phyloP scores from a whole-genome alignment of 371 early-diverging fungal genomes.

The Mucor indicus region DNA sequence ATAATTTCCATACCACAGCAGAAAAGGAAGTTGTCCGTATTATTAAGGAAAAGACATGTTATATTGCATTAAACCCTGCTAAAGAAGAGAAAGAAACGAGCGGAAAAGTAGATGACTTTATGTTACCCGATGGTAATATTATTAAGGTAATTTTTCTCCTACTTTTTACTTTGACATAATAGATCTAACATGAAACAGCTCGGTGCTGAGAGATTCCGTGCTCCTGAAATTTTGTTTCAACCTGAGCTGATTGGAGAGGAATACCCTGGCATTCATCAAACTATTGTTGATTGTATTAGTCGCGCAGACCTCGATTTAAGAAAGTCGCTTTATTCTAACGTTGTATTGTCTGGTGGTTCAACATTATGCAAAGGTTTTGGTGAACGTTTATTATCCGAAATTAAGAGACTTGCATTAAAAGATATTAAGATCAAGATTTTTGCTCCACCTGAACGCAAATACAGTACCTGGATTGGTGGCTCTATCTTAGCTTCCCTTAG shows the following conservation, averaged over 20 bases:
- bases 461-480: constrained; percentile 97
- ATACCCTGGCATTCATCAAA: constrained; percentile 86
- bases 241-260: constrained; percentile 90
- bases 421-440: constrained; percentile 94
- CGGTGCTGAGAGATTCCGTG: constrained; percentile 78
- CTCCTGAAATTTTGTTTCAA: constrained; percentile 89
- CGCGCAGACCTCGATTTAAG: constrained; percentile 91
- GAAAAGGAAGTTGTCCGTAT: constrained; percentile 92
- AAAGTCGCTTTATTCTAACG: constrained; percentile 79
- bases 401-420: constrained; percentile 77
- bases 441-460: constrained; percentile 96
- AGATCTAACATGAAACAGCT: constrained; percentile 36
- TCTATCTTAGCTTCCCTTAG: constrained; percentile 86
- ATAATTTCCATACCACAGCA: constrained; percentile 85
- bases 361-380: constrained; percentile 63
- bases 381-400: constrained; percentile 87
- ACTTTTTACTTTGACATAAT: background rate
- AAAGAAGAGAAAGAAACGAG: constrained; percentile 87
- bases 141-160: constrained; percentile 59
- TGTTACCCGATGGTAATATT: constrained; percentile 89
- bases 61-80: constrained; percentile 83
- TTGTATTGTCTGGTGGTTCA: constrained; percentile 93
- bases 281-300: constrained; percentile 85
- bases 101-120: constrained; percentile 73
- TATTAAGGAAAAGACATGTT: constrained; percentile 95